These are phyloP conservation scores for Phytophthora niederhauseri DNA, from an alignment of 352 stramenopile genomes.

Conservation along the genomic window DNA sequence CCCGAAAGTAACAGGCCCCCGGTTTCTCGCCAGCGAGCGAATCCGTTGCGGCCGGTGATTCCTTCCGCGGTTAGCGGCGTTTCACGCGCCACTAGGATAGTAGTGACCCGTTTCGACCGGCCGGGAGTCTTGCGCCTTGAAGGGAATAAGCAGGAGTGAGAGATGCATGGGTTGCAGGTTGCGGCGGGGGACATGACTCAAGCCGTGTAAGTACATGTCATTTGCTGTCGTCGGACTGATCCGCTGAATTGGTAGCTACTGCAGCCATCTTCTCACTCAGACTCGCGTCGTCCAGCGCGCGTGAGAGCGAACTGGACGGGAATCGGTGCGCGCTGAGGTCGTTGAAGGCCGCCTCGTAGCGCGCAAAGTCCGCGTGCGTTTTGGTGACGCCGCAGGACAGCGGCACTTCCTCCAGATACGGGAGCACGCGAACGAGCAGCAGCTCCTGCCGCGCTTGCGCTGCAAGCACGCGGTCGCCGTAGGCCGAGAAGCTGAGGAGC, in stretches of 20 bases:
- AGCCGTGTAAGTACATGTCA: background rate
- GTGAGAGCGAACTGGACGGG: constrained; percentile 12
- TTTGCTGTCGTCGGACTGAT: constrained; percentile 5
- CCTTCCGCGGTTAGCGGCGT: constrained; percentile 34
- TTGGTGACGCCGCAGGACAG: constrained; percentile 50
- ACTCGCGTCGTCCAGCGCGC: constrained; percentile 19
- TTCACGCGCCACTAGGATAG: constrained; percentile 44
- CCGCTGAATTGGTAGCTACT: constrained; percentile 9
- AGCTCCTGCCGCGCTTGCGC: constrained; percentile 45
- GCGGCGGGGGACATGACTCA: background rate
- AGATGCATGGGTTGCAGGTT: background rate
- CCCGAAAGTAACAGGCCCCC: constrained; percentile 15
- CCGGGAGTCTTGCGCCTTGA: background rate
- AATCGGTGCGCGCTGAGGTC: constrained; percentile 52
- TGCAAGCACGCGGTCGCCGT: constrained; percentile 69
- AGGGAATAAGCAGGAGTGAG: constrained; percentile 18
- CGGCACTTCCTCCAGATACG: constrained; percentile 52
- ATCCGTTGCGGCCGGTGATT: constrained; percentile 30
- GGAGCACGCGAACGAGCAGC: constrained; percentile 55
- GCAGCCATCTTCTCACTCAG: constrained; percentile 28
- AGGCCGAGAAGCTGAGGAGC: constrained; percentile 68
- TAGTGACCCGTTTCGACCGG: constrained; percentile 6
- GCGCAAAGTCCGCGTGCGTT: constrained; percentile 55
- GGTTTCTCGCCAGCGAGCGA: constrained; percentile 20
- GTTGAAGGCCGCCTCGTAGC: constrained; percentile 83